Conservation (phyloP, 129 eudicot genomes). For the Pittosporum tobira region DNA sequence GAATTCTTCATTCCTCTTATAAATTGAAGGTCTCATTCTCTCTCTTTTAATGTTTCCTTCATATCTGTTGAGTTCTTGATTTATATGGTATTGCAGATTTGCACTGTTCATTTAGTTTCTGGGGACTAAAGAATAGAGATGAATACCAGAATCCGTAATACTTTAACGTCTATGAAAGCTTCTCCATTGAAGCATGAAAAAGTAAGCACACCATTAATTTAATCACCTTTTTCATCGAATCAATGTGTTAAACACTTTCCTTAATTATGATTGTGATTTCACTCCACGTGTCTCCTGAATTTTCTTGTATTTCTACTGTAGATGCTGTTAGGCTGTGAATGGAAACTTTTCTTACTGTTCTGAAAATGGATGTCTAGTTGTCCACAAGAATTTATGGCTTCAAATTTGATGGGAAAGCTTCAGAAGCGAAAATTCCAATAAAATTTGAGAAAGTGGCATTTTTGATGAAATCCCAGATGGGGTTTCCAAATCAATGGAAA, state of each 20-base stretch:
- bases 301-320: not conserved
- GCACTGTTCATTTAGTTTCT: constrained; percentile 33
- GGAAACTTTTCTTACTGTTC: not conserved
- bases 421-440: constrained; percentile 12
- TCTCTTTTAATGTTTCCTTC: constrained; percentile 3
- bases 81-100: not conserved
- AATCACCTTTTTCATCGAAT: not conserved
- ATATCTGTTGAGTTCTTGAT: not conserved
- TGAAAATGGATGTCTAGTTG: not conserved
- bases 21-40: constrained; percentile 18
- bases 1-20: constrained; percentile 19
- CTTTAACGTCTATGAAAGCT: constrained; percentile 28
- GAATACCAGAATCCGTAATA: constrained; percentile 26
- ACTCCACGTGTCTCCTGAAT: too few relatives aligned
- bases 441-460: constrained; percentile 15
- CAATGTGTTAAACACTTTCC: not conserved
- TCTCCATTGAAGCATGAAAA: constrained; percentile 33
- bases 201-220: too few relatives aligned
- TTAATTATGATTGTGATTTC: too few relatives aligned
- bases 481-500: constrained; percentile 6
- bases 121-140: constrained; percentile 24
- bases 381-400: not conserved
- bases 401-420: constrained; percentile 11
- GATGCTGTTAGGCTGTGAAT: not conserved
- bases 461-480: constrained; percentile 16